A percentile compares a stretch with the other conserved stretches of the same genome.
Conservation (phyloP, 2,329 filamentous ascomycete genomes). For the Plectosphaerella plurivora region DNA sequence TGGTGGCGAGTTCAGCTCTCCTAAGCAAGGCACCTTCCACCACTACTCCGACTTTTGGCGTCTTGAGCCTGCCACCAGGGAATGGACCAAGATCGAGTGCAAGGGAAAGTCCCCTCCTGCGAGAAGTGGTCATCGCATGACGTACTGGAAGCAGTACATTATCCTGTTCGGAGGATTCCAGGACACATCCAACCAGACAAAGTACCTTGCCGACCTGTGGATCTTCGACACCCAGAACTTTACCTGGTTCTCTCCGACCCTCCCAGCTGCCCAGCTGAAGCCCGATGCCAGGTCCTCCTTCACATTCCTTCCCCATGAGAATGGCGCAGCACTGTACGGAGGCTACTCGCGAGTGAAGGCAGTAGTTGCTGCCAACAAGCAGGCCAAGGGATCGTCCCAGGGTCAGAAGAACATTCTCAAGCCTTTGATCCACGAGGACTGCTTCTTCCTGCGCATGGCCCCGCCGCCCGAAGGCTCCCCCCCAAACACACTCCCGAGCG, state of each 20-base stretch:
- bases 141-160: slow-evolving; percentile 95
- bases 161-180: slow-evolving; percentile 96
- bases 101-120: slow-evolving; percentile 77
- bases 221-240: slow-evolving; percentile 89
- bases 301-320: slow-evolving; percentile 84
- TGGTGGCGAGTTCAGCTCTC: slow-evolving; percentile 92
- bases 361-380: slow-evolving; percentile 55
- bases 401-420: slow-evolving; percentile 71
- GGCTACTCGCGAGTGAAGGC: slow-evolving; percentile 91
- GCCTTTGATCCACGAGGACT: slow-evolving; percentile 90
- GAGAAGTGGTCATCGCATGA: slow-evolving; percentile 91
- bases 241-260: slow-evolving; percentile 72
- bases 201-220: slow-evolving; percentile 92
- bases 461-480: slow-evolving; percentile 65
- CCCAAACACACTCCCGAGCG: slow-evolving; percentile 60
- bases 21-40: slow-evolving; percentile 97
- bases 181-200: slow-evolving; percentile 91
- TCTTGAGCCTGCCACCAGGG: slow-evolving; percentile 74
- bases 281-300: slow-evolving; percentile 91
- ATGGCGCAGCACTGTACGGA: slow-evolving; percentile 84
- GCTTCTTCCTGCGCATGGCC: slow-evolving; percentile 82
- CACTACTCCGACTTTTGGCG: slow-evolving; percentile 99
- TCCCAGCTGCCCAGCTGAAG: slow-evolving; percentile 76
- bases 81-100: slow-evolving; percentile 87
- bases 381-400: slow-evolving; percentile 56